These are phyloP conservation scores for Teunomyces kruisii DNA, from an alignment of 805 yeast genomes.

Conservation along the genomic window DNA sequence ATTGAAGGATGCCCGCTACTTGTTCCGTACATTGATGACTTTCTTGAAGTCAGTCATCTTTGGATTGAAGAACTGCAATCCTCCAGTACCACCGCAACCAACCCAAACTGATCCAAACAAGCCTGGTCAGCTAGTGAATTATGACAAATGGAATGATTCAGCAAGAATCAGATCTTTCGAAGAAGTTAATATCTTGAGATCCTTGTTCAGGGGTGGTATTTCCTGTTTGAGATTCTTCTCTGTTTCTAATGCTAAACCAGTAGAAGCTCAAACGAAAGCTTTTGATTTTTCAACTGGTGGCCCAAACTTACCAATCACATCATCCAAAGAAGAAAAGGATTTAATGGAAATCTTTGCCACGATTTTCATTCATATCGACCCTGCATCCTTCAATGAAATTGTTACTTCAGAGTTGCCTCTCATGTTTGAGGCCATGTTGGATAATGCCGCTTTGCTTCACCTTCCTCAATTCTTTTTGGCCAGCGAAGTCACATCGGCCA, in stretches of 20 bases:
- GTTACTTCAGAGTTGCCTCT: conserved; percentile 76
- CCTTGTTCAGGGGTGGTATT: conserved; percentile 80
- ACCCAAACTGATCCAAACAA: conserved; percentile 45
- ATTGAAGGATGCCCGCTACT: conserved; percentile 80
- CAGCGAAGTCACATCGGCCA: conserved; percentile 90
- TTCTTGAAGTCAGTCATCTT: conserved; percentile 87
- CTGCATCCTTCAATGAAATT: conserved; percentile 93
- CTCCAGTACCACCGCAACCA: conserved; percentile 57
- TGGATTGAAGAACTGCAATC: conserved; percentile 86
- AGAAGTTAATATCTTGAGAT: conserved; percentile 75
- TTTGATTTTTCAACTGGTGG: conserved; percentile 67
- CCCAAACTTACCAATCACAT: conserved; percentile 79
- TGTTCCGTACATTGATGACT: conserved; percentile 85
- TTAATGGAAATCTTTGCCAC: conserved; percentile 94
- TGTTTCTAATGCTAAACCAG: conserved; percentile 50
- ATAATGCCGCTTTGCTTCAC: conserved; percentile 82
- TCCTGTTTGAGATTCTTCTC: conserved; percentile 76
- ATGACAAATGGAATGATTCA: conserved; percentile 74
- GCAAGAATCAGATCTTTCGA: conserved; percentile 83
- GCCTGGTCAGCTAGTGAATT: conserved; percentile 38
- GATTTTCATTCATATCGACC: conserved; percentile 89
- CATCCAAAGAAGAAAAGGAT: conserved; percentile 91
- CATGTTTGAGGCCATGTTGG: conserved; percentile 73
- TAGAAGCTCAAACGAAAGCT: conserved; percentile 27
- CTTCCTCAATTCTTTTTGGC: conserved; percentile 93